phyloP scores from a whole-genome alignment of 202 grass and related monocot species.

The Carex arenaria region DNA sequence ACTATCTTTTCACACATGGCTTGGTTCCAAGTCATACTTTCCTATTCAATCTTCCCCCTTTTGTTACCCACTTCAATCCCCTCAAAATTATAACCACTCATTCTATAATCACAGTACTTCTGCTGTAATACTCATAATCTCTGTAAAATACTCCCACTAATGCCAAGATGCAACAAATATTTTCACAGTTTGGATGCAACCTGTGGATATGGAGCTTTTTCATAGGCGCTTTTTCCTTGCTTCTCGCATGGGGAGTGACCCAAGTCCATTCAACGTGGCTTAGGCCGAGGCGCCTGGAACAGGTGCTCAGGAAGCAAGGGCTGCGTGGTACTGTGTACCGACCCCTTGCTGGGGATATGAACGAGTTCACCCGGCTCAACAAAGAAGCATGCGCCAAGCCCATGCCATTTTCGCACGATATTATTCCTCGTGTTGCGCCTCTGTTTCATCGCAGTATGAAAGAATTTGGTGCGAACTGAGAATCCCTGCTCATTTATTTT shows the following conservation, averaged over 20 bases:
- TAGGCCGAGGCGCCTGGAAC: conserved; percentile 44
- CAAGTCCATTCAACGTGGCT: conserved; percentile 14
- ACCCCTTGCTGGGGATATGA: conserved; percentile 46
- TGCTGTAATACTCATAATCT: too few relatives aligned
- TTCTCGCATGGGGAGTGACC: neutral
- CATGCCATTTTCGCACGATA: conserved; percentile 54
- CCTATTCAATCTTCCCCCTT: too few relatives aligned
- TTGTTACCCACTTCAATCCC: too few relatives aligned
- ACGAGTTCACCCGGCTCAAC: conserved; percentile 34
- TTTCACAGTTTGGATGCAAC: too few relatives aligned
- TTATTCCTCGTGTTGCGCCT: conserved; percentile 40
- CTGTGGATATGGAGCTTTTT: too few relatives aligned
- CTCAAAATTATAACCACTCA: too few relatives aligned
- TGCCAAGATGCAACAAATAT: too few relatives aligned
- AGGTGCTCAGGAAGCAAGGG: conserved; percentile 44
- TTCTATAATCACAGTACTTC: too few relatives aligned
- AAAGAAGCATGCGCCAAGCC: conserved; percentile 43
- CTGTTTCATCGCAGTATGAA: conserved; percentile 24
- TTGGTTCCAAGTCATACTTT: too few relatives aligned
- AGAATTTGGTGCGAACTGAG: conserved; percentile 27
- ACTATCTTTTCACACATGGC: too few relatives aligned
- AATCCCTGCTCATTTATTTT: neutral
- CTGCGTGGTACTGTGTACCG: conserved; percentile 48
- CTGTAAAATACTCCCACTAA: too few relatives aligned
- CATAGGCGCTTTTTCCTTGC: too few relatives aligned